phyloP scores from a whole-genome alignment of 73 alveolate species.

The Loxodes magnus region DNA sequence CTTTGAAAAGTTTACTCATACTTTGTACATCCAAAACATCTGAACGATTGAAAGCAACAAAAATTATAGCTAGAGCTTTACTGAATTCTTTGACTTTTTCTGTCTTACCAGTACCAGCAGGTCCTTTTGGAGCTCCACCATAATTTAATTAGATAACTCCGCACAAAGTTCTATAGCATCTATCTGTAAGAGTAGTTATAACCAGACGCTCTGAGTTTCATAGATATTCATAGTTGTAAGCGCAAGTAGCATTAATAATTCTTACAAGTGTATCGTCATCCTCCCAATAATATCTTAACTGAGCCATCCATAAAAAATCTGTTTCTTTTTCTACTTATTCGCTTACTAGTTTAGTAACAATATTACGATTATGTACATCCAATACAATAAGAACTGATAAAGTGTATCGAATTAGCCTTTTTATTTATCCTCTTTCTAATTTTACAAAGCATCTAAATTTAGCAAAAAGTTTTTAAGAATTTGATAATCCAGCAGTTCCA shows the following conservation, averaged over 20 bases:
- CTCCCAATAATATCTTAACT: constrained; percentile 89
- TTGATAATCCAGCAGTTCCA: constrained; percentile 79
- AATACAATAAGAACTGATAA: constrained; percentile 89
- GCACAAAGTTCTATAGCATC: constrained; percentile 95
- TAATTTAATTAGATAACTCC: constrained; percentile 96
- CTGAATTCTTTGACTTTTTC: constrained; percentile 98
- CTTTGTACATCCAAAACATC: constrained; percentile 91
- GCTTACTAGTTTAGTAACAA: constrained; percentile 59
- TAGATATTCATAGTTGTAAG: constrained; percentile 68
- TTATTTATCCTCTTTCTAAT: constrained; percentile 95
- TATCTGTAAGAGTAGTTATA: constrained; percentile 61
- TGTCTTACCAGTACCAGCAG: constrained; percentile 89
- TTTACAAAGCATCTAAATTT: constrained; percentile 88
- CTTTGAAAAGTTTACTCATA: constrained; percentile 98
- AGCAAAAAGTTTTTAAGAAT: constrained; percentile 54
- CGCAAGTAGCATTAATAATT: constrained; percentile 43
- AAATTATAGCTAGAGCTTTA: constrained; percentile 80
- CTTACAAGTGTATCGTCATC: constrained; percentile 39
- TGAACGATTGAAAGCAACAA: constrained; percentile 87
- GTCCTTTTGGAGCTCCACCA: constrained; percentile 99
- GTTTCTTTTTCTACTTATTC: constrained; percentile 63
- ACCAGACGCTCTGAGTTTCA: constrained; percentile 78
- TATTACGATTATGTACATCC: constrained; percentile 96
- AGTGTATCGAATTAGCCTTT: constrained; percentile 87
- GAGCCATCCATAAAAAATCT: constrained; percentile 99